Base-by-base conservation (phyloP, 202 grass and related monocot genomes). In the Panicum virgatum region DNA sequence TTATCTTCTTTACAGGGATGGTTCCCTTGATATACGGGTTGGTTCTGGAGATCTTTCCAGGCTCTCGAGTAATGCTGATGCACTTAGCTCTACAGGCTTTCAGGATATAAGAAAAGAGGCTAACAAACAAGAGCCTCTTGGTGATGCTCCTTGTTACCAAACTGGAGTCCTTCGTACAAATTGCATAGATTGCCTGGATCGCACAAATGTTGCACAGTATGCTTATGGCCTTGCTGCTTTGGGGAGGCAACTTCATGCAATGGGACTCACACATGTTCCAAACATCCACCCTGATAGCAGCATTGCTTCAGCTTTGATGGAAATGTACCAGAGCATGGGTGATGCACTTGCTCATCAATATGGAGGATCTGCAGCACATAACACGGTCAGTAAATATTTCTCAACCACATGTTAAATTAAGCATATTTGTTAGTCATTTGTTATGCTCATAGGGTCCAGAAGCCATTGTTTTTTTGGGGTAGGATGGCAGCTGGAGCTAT, bases 261-360 rank as follows among this genome's bases (percentile, higher is more conserved):
- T 98, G 96, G 92, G 84, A 79, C 63, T 91, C 69, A 93, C 87
- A 71, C 36, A 88, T 81, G 75, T 93, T 87, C 69, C 90, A 81
- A 95, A 98, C 91, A 80, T 98, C 63, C 73, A 98, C 64, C 85
- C 92, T 56, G 92, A 98, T 73, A 93, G 96, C 65, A 90, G 84
- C 82, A 90, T 95, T 71, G 96, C 96, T 79, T 87, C 86, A 77
- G 84, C 96, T 79, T 86, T 98, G 68, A 98, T 93, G 96, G 96
- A 98, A 72, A 91, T 98, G 92, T 98, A 98, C 80, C 96, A 98
- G 81, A 81, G 90, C 77, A 98, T 98, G 96, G 96, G 96, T 48
- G 96, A 98, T 85, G 92, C 90, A 74, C 88, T 98, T 89, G 90
- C 96, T 77, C 92, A 98, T 57, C 96, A 98, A 69, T 98, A 98